A percentile compares a stretch with the other conserved stretches of the same genome.
Evolutionary conservation across 1,284 basidiomycete genomes (phyloP).

Genomic region (Boletus calvinii): DNA sequence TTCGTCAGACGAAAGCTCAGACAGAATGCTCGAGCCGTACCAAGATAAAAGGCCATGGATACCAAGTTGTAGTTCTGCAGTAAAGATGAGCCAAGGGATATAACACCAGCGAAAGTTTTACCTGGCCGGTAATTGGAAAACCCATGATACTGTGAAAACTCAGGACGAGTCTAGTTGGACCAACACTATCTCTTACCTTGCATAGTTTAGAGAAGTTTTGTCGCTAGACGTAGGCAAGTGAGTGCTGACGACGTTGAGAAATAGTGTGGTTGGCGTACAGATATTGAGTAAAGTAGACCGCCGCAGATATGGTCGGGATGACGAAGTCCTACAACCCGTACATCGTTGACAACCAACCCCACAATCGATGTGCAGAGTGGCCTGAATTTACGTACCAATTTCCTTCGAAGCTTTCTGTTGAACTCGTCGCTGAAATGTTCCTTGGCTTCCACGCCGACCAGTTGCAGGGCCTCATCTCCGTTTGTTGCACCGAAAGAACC

Average conservation of each 20-base stretch:
- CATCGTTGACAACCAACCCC: background rate
- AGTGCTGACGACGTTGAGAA: background rate
- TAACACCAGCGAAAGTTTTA: slow-evolving; percentile 22
- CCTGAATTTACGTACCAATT: slow-evolving; percentile 47
- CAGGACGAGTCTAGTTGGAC: background rate
- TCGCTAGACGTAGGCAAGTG: slow-evolving; percentile 41
- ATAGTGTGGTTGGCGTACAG: slow-evolving; percentile 38
- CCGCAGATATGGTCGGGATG: slow-evolving; percentile 61
- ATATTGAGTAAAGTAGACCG: slow-evolving; percentile 67
- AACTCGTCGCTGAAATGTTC: slow-evolving; percentile 61
- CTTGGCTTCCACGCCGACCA: slow-evolving; percentile 53
- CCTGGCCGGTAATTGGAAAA: slow-evolving; percentile 61
- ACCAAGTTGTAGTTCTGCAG: slow-evolving; percentile 59
- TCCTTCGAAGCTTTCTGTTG: slow-evolving; percentile 53
- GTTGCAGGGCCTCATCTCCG: slow-evolving; percentile 58
- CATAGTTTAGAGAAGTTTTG: slow-evolving; percentile 68
- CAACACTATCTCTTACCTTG: slow-evolving; percentile 42
- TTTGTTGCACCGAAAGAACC: slow-evolving; percentile 36
- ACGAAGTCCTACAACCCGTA: slow-evolving; percentile 44
- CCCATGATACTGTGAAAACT: slow-evolving; percentile 55
- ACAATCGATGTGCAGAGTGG: background rate
- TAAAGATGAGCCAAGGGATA: slow-evolving; percentile 10
- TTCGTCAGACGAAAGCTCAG: slow-evolving; percentile 3
- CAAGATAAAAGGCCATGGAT: slow-evolving; percentile 54
- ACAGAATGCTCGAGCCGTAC: slow-evolving; percentile 5